Evolutionary conservation across 2,329 filamentous ascomycete genomes (phyloP).

Genomic region (Pochonia chlamydosporia): DNA sequence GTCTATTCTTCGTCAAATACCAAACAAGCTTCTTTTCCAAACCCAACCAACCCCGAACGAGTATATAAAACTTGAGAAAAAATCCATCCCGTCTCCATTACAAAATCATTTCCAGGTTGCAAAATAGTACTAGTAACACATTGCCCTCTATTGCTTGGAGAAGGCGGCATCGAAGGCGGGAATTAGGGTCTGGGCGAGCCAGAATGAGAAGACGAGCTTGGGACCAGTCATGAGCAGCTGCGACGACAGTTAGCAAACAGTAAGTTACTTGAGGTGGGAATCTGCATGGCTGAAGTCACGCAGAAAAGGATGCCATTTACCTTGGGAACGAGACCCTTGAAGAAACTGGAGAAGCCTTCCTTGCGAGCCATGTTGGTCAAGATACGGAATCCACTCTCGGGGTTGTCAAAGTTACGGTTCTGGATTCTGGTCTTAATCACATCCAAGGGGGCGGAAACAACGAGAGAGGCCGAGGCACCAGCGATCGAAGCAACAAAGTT

Average conservation of each 20-base stretch:
- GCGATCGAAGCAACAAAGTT: conserved; percentile 97
- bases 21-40: not conserved
- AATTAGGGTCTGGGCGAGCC: conserved; percentile 97
- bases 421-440: conserved; percentile 98
- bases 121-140: not conserved
- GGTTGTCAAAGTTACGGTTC: conserved; percentile 98
- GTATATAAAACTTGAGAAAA: not conserved
- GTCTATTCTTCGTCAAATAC: not conserved
- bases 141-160: conserved; percentile 2
- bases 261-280: too few relatives aligned
- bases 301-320: conserved; percentile 28
- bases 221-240: conserved; percentile 95
- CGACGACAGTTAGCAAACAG: conserved; percentile 6
- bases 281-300: not conserved
- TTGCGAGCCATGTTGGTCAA: conserved; percentile 88
- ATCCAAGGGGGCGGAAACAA: conserved; percentile 93
- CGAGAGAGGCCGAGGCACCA: conserved; percentile 87
- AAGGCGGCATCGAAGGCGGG: conserved; percentile 69
- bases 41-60: not conserved
- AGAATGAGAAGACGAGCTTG: conserved; percentile 99
- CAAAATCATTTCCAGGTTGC: conserved; percentile 1
- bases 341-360: conserved; percentile 82
- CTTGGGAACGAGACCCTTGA: conserved; percentile 96
- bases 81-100: not conserved
- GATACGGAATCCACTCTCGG: conserved; percentile 88